Base-by-base conservation (phyloP, 1,284 basidiomycete genomes). In the Pyrrhoderma lamaoense region DNA sequence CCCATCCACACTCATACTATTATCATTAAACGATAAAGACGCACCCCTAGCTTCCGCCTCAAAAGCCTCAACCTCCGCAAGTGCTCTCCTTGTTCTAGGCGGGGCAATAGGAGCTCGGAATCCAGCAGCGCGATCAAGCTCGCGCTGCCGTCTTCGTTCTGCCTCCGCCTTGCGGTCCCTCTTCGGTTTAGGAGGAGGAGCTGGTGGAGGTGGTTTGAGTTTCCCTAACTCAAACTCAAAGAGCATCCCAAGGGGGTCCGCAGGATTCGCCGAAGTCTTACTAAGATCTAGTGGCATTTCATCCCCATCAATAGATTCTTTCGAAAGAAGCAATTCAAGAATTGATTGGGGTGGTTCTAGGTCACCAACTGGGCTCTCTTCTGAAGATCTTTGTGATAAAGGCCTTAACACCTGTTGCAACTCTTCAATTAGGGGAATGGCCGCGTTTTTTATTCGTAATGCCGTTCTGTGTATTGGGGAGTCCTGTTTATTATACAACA, bases 401-500 rank as follows among this genome's bases (percentile, higher is more conserved):
- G 22, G 18, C n/a, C 49, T 43, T 2, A 35, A 18, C 19, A 72
- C 61, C 13, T 57, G 54, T 47, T 79, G 70, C 14, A 93, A 70
- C 8, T 81, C 76, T 21, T 74, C 71, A 8, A 95, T 70, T 3
- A 90, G 73, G 0, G 78, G 72, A 47, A 70, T 69, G 0, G 78
- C 68, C n/a, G 73, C 70, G 16, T 71, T 75, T 61, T 82, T 79
- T 56, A 97, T 82, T 42, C 81, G 72, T 16, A 75, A 65, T 0
- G 95, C 94, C 1, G 79, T 70, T 59, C 82, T 87, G 67, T 90
- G 79, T 61, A 86, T 87, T 0, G 76, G 60, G 0, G 87, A 85
- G 31, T 84, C 85, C 0, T 78, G 67, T 58, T 83, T 80, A 66
- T 99, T 98, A 69, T 97, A 99, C 3, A 77, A 60, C 55, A 89